These are phyloP conservation scores for Hypoxylon sp. DNA, from an alignment of 2,329 filamentous ascomycete species.

Conservation along the genomic window DNA sequence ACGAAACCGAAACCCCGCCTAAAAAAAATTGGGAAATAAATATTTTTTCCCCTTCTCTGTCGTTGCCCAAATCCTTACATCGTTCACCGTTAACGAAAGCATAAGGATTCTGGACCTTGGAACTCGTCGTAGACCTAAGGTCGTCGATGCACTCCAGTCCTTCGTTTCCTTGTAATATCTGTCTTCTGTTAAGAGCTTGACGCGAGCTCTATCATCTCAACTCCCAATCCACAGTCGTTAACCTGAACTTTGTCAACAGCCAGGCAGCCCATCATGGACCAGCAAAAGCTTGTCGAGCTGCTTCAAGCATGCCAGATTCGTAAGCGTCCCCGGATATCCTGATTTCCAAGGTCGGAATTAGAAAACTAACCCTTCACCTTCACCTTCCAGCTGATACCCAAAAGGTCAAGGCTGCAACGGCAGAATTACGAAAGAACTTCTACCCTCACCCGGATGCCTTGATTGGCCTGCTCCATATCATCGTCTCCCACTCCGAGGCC, in stretches of 20 bases:
- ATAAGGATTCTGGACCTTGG: conserved; percentile 21
- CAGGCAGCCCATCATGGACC: conserved; percentile 70
- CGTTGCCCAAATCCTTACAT: conserved; percentile 20
- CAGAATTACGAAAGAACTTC: conserved; percentile 91
- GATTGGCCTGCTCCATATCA: conserved; percentile 86
- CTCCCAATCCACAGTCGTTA: background rate
- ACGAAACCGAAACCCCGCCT: conserved; percentile 28
- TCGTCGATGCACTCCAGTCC: conserved; percentile 33
- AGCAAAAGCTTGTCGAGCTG: conserved; percentile 86
- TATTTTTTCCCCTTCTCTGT: conserved; percentile 24
- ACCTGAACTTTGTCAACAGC: background rate
- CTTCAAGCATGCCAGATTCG: conserved; percentile 89
- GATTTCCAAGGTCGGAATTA: conserved; percentile 16
- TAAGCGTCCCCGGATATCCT: conserved; percentile 61
- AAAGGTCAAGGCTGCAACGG: conserved; percentile 89
- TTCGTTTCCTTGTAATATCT: conserved; percentile 11
- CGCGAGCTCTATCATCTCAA: background rate
- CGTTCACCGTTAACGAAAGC: background rate
- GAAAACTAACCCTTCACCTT: conserved; percentile 51
- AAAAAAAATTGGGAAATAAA: conserved; percentile 29
- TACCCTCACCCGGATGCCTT: conserved; percentile 88
- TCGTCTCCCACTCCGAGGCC: conserved; percentile 79
- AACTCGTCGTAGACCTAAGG: conserved; percentile 36
- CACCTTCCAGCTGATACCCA: conserved; percentile 80
- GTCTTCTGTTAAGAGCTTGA: conserved; percentile 5